Evolutionary conservation across 108 stramenopile species (phyloP).

Genomic region (Fistulifera solaris): DNA sequence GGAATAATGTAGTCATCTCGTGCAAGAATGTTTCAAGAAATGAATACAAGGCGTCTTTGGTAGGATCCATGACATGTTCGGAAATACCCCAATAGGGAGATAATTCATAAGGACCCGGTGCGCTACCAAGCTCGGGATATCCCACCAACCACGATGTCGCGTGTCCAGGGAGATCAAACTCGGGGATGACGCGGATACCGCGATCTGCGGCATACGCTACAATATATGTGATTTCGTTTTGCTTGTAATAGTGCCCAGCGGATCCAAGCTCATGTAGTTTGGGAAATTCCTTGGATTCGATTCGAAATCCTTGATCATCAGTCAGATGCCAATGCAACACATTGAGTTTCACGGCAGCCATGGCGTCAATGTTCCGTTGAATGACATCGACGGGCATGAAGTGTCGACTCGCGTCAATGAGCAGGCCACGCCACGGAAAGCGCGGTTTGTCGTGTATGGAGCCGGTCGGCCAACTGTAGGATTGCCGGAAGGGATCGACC

Average conservation of each 20-base stretch:
- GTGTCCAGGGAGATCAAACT: slow-evolving; percentile 74
- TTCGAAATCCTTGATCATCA: slow-evolving; percentile 56
- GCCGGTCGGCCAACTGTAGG: slow-evolving; percentile 6
- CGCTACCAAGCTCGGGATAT: background rate
- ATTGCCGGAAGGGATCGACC: slow-evolving; percentile 3
- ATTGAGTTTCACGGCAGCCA: slow-evolving; percentile 67
- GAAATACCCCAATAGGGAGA: background rate
- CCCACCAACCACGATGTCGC: slow-evolving; percentile 8
- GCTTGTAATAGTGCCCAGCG: slow-evolving; percentile 32
- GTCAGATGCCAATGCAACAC: slow-evolving; percentile 72
- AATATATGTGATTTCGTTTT: slow-evolving; percentile 31
- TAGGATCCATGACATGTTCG: slow-evolving; percentile 20
- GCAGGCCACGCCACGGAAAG: slow-evolving; percentile 61
- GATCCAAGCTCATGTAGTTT: slow-evolving; percentile 36
- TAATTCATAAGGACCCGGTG: background rate
- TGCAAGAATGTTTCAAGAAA: slow-evolving; percentile 33
- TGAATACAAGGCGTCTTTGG: slow-evolving; percentile 17
- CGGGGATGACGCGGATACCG: slow-evolving; percentile 62
- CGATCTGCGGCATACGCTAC: slow-evolving; percentile 38
- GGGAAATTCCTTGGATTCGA: slow-evolving; percentile 15
- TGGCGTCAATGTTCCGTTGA: slow-evolving; percentile 43
- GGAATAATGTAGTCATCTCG: slow-evolving; percentile 28
- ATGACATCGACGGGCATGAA: slow-evolving; percentile 53
- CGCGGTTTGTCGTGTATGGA: slow-evolving; percentile 41
- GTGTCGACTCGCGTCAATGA: slow-evolving; percentile 75